Percentiles rank a stretch among this genome's conserved stretches.
Conservation (phyloP, 495 filamentous ascomycete species). For the Aspergillus indologenus region DNA sequence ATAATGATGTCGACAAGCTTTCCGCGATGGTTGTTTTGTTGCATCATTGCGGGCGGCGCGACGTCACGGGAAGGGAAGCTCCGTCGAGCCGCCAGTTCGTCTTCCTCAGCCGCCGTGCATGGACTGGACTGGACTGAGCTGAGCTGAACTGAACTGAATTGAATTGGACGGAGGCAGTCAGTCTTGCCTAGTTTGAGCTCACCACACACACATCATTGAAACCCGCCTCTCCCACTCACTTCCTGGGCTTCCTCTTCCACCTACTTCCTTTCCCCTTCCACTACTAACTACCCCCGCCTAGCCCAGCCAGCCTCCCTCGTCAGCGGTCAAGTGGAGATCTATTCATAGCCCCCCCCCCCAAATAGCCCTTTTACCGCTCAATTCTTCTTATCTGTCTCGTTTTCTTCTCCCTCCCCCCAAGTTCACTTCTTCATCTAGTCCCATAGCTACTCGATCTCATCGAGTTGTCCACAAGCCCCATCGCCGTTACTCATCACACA, state of each 20-base stretch:
- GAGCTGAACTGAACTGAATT: too few relatives aligned
- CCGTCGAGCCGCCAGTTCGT: background rate
- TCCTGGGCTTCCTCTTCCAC: conserved; percentile 16
- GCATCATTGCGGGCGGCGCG: conserved; percentile 8
- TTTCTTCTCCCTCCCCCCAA: background rate
- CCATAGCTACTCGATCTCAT: background rate
- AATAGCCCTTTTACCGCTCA: conserved; percentile 6
- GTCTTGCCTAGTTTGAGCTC: background rate
- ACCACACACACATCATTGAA: conserved; percentile 4
- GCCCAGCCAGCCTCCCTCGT: conserved; percentile 7
- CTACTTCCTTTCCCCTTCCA: background rate
- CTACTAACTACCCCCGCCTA: background rate
- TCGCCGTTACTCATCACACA: conserved; percentile 2
- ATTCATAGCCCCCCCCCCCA: background rate
- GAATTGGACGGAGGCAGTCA: background rate
- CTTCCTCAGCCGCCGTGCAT: background rate
- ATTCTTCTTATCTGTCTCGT: conserved; percentile 6
- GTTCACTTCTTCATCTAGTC: background rate
- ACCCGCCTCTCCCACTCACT: too few relatives aligned
- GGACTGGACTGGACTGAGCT: too few relatives aligned
- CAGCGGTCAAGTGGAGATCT: conserved; percentile 1
- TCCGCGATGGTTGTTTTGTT: background rate
- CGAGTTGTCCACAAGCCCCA: conserved; percentile 1
- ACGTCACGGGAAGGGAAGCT: conserved; percentile 15
- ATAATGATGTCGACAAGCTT: conserved; percentile 2